Conservation (phyloP, 2,329 filamentous ascomycete genomes). For the Venturia aucupariae region DNA sequence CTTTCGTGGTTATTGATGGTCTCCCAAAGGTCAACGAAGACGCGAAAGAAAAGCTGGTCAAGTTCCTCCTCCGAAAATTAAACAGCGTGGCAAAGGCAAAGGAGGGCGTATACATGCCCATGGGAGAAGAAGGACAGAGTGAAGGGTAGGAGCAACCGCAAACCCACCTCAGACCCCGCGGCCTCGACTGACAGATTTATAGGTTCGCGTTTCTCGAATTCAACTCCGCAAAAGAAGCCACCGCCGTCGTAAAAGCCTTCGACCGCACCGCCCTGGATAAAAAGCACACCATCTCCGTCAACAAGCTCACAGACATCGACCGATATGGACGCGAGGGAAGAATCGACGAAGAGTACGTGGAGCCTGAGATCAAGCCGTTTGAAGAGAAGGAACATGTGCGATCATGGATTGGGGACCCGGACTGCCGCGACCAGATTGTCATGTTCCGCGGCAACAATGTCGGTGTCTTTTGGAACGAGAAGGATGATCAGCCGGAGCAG, state of each 20-base stretch:
- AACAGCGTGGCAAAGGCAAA: conserved; percentile 74
- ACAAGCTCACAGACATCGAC: conserved; percentile 97
- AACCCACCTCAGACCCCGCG: neutral
- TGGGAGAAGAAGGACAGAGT: conserved; percentile 78
- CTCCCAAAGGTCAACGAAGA: conserved; percentile 78
- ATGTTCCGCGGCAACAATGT: conserved; percentile 90
- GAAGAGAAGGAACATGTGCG: conserved; percentile 87
- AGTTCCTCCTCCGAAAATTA: conserved; percentile 91
- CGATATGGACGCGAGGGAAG: conserved; percentile 90
- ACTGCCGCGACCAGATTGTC: conserved; percentile 88
- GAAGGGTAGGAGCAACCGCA: conserved; percentile 55
- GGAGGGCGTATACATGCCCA: conserved; percentile 86
- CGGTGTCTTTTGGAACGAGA: conserved; percentile 97
- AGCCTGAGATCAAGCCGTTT: conserved; percentile 76
- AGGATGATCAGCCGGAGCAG: conserved; percentile 78
- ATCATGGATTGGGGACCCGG: conserved; percentile 84
- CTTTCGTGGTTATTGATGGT: conserved; percentile 93
- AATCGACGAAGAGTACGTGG: conserved; percentile 80
- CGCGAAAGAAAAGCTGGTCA: conserved; percentile 86
- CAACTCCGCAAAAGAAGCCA: conserved; percentile 78
- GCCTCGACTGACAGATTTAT: conserved; percentile 9
- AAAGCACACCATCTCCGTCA: conserved; percentile 89
- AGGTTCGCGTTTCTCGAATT: conserved; percentile 98
- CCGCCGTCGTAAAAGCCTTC: conserved; percentile 80
- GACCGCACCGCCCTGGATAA: conserved; percentile 86